These are phyloP conservation scores for Drosera spatulata DNA, from an alignment of 179 eudicot species.

Conservation along the genomic window DNA sequence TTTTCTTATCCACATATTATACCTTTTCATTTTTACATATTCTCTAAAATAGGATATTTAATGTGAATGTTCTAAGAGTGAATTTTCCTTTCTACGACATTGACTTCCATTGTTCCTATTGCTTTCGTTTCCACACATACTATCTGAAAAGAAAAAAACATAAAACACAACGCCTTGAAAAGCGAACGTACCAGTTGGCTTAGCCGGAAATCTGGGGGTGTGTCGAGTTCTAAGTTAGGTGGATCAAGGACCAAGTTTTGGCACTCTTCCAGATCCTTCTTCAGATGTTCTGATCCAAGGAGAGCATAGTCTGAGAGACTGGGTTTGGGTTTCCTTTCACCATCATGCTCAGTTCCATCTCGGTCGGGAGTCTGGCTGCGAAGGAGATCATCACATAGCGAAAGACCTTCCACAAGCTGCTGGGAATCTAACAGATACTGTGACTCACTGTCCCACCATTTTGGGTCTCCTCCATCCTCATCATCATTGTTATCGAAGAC, in stretches of 20 bases:
- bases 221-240: conserved; percentile 50
- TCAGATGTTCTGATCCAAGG: conserved; percentile 49
- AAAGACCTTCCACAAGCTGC: conserved; percentile 72
- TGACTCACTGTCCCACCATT: conserved; percentile 63
- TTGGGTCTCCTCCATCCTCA: conserved; percentile 31
- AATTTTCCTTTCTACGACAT: not conserved
- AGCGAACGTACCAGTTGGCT: conserved; percentile 58
- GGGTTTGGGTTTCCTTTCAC: conserved; percentile 21
- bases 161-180: not conserved
- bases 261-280: conserved; percentile 69
- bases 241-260: conserved; percentile 45
- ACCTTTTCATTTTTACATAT: not conserved
- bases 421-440: conserved; percentile 62
- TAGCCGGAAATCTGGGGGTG: conserved; percentile 77
- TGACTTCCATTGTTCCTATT: too few species aligned
- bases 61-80: not conserved
- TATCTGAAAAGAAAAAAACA: not conserved
- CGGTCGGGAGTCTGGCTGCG: conserved; percentile 63
- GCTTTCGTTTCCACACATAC: not conserved
- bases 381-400: conserved; percentile 65
- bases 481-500: conserved; percentile 18
- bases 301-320: conserved; percentile 32
- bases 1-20: too few species aligned
- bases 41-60: not conserved
- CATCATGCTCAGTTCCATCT: conserved; percentile 19